Percentiles rank a stretch among this genome's conserved stretches.
Evolutionary conservation across 2,329 filamentous ascomycete species (phyloP).

Genomic region (Ophiocordyceps sinensis): DNA sequence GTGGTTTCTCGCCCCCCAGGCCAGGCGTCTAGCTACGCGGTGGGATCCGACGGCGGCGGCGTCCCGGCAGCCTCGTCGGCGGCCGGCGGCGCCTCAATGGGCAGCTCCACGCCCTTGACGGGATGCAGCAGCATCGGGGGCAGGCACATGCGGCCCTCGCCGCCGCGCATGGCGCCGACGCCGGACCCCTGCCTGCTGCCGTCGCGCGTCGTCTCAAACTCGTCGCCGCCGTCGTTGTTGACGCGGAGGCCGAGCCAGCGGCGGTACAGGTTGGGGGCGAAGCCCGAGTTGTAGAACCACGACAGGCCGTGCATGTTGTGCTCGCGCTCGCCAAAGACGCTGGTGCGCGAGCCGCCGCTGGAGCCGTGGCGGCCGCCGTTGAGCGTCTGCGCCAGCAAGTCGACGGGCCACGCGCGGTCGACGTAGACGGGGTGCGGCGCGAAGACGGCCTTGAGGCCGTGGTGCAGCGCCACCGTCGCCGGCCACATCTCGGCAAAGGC

Average conservation of each 20-base stretch:
- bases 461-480: constrained; percentile 71
- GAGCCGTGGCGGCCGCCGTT: constrained; percentile 68
- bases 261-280: constrained; percentile 67
- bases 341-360: constrained; percentile 56
- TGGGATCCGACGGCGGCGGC: constrained; percentile 29
- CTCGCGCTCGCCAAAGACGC: constrained; percentile 70
- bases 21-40: too few species aligned
- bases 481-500: constrained; percentile 98
- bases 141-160: constrained; percentile 79
- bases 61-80: constrained; percentile 19
- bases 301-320: constrained; percentile 77
- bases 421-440: constrained; percentile 81
- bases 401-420: constrained; percentile 72
- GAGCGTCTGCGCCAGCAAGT: constrained; percentile 63
- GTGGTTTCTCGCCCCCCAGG: too few species aligned
- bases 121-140: constrained; percentile 84
- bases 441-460: constrained; percentile 85
- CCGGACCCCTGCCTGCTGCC: constrained; percentile 32
- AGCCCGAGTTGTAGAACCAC: constrained; percentile 85
- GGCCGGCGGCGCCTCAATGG: constrained; percentile 41
- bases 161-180: constrained; percentile 42
- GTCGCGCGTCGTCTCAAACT: constrained; percentile 51
- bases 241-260: constrained; percentile 76
- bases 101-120: constrained; percentile 59
- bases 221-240: constrained; percentile 64